Evolutionary conservation across 805 yeast species (phyloP), one percentile per base, ranked within the genome.

Genomic region (Candida incommunis): DNA sequence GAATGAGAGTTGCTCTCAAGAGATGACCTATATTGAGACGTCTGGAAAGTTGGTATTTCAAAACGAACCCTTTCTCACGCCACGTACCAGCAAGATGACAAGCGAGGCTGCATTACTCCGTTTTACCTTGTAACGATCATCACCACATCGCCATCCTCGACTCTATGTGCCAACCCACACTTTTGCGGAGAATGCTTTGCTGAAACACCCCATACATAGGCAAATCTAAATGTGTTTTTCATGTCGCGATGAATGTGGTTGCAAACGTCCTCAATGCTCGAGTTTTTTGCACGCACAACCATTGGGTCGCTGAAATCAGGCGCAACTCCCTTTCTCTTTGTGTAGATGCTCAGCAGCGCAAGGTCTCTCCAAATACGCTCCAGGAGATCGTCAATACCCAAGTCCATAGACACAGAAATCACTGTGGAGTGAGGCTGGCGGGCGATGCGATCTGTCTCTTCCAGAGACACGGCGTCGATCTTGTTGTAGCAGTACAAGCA

Each of bases 161-260:
- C 80, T 29, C 68, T 67, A 60, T 90, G 98, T 50, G 60, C 74
- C 46, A 90, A 68, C 0, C 98, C 97, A 69, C 97, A 90, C 59
- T 90, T 90, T 59, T 90, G 98, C 3, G 97, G 97, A 27, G 90
- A 84, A 59, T 86, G 95, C 61, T 92, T 92, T 4, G 96, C 82
- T 41, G 94, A 80, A 1, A 88, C 78, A 0, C 98, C 98, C 96
- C 97, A 90, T 3, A 90, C 96, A 56, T 87, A 65, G 0, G 97
- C 97, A 60, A 88, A 87, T 61, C 87, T 85, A 70, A 92, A 90
- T 56, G 82, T 85, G 51, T 82, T 79, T 58, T 87, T 88, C 71
- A 90, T 82, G 56, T 88, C 96, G 54, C 94, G 75, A 61, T 90
- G 97, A 50, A 90, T 81, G 11, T 92, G 74, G 58, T 90, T 88